Evolutionary conservation across 2,329 filamentous ascomycete genomes (phyloP).

Genomic region (Ceratocystis diversiconidia): DNA sequence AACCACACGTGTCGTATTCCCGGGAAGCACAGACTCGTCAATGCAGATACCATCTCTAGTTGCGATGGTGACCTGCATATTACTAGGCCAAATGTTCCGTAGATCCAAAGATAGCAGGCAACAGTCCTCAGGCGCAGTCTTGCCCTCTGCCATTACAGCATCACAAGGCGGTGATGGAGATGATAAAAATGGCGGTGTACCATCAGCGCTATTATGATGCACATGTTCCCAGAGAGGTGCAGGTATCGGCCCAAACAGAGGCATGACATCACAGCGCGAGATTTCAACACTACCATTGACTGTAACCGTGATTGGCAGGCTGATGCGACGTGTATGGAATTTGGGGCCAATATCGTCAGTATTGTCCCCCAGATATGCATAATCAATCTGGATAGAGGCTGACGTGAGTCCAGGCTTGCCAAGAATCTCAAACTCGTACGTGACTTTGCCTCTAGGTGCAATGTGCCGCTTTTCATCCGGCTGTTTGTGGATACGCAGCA

Average conservation of each 20-base stretch:
- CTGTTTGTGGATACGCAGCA: slow-evolving; percentile 41
- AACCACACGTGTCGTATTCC: slow-evolving; percentile 59
- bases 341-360: slow-evolving; percentile 52
- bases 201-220: slow-evolving; percentile 7
- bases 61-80: slow-evolving; percentile 52
- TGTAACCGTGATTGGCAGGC: slow-evolving; percentile 68
- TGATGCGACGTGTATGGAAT: slow-evolving; percentile 75
- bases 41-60: slow-evolving; percentile 36
- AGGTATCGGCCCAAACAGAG: slow-evolving; percentile 55
- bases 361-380: slow-evolving; percentile 61
- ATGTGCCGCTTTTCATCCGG: slow-evolving; percentile 46
- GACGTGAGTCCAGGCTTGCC: slow-evolving; percentile 74
- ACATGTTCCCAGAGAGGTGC: slow-evolving; percentile 41
- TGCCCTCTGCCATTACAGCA: not conserved
- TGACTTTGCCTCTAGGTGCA: slow-evolving; percentile 49
- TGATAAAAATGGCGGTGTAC: not conserved
- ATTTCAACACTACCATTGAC: slow-evolving; percentile 86
- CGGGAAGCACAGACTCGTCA: slow-evolving; percentile 46
- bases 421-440: slow-evolving; percentile 70
- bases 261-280: slow-evolving; percentile 61
- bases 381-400: slow-evolving; percentile 71
- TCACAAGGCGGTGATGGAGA: not conserved
- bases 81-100: slow-evolving; percentile 78
- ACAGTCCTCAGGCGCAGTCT: slow-evolving; percentile 28
- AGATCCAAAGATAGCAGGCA: slow-evolving; percentile 73